Evolutionary conservation across 2,329 filamentous ascomycete genomes (phyloP).

Genomic region (Pseudogymnoascus verrucosus): DNA sequence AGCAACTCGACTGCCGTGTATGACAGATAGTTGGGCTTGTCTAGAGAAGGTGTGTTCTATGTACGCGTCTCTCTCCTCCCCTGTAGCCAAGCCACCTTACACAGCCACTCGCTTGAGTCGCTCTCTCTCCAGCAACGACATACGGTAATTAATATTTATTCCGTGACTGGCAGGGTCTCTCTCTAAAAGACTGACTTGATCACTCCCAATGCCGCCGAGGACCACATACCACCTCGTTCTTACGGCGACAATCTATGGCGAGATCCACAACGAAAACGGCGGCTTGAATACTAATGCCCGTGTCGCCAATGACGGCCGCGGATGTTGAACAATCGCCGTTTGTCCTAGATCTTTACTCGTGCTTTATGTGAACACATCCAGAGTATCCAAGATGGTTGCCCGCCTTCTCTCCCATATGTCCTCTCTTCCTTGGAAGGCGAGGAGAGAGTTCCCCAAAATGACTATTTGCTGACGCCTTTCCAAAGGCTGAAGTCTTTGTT

Average conservation of each 20-base stretch:
- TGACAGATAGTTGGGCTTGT: not conserved
- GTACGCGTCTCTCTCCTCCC: not conserved
- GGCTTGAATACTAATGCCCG: constrained; percentile 27
- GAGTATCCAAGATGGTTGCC: not conserved
- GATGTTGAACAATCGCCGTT: constrained; percentile 31
- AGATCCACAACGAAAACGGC: constrained; percentile 30
- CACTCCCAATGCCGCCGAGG: constrained; percentile 17
- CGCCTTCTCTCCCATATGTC: constrained; percentile 53
- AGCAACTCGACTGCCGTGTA: too few relatives aligned
- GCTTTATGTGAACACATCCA: constrained; percentile 43
- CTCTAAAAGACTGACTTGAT: constrained; percentile 22
- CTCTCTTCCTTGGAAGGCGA: constrained; percentile 60
- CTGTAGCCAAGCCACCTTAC: constrained; percentile 14
- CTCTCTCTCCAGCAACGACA: constrained; percentile 11
- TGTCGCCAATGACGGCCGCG: constrained; percentile 52
- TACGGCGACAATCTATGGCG: constrained; percentile 34
- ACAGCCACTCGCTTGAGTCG: constrained; percentile 15
- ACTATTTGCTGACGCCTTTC: too few relatives aligned
- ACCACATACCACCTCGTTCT: constrained; percentile 29
- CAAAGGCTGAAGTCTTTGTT: too few relatives aligned
- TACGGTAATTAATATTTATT: constrained; percentile 9
- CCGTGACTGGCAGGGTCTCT: constrained; percentile 15
- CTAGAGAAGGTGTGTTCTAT: not conserved
- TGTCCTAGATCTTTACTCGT: constrained; percentile 61
- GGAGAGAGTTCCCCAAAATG: not conserved